These are phyloP conservation scores for Calonectria fujianensis DNA, from an alignment of 2,329 filamentous ascomycete species.

Conservation along the genomic window DNA sequence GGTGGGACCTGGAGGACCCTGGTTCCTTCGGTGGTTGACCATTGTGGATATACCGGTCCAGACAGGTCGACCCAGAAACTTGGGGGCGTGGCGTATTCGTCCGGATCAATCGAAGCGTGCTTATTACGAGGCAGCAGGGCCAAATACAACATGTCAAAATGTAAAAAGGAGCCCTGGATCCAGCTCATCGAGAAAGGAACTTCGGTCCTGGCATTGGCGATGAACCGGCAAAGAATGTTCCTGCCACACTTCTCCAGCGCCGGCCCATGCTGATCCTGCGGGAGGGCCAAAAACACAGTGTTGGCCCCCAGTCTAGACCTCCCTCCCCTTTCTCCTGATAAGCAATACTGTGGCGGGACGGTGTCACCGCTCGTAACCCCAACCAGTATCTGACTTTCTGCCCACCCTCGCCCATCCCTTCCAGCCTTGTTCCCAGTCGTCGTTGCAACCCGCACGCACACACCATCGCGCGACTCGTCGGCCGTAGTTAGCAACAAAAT, in stretches of 20 bases:
- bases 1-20: constrained; percentile 11
- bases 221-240: neutral
- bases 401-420: constrained; percentile 16
- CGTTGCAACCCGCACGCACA: constrained; percentile 3
- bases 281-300: neutral
- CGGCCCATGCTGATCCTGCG: neutral
- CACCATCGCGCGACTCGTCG: constrained; percentile 8
- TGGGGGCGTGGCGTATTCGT: constrained; percentile 17
- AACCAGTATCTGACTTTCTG: constrained; percentile 3
- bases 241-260: neutral
- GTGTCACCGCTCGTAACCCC: constrained; percentile 14
- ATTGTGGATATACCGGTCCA: constrained; percentile 15
- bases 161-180: neutral
- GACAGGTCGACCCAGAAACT: constrained; percentile 1
- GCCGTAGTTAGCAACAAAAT: constrained; percentile 16
- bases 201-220: neutral
- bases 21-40: constrained; percentile 4
- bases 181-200: neutral
- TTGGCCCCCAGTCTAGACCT: neutral
- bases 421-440: constrained; percentile 26
- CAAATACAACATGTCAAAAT: neutral
- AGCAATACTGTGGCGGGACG: constrained; percentile 15
- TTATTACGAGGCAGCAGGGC: neutral
- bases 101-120: neutral
- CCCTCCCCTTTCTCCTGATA: constrained; percentile 15